Percentiles rank a stretch among this genome's conserved stretches.
Evolutionary conservation across 1,284 basidiomycete species (phyloP).

Genomic region (Sporisorium sorghi): DNA sequence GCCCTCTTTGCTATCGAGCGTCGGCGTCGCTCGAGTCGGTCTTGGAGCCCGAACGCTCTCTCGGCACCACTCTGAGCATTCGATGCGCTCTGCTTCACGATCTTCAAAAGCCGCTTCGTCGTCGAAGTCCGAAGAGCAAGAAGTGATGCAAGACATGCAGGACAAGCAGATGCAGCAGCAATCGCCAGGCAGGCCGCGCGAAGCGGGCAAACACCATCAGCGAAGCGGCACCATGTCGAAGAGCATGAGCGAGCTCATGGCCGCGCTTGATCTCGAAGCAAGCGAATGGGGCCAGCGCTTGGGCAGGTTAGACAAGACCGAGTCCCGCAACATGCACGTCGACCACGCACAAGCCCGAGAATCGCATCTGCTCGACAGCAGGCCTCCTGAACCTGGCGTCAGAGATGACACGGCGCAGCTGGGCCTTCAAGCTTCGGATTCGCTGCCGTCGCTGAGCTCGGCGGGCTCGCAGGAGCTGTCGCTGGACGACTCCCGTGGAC

Average conservation of each 20-base stretch:
- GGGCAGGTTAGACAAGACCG: not conserved
- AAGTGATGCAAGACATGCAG: slow-evolving; percentile 3
- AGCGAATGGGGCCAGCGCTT: slow-evolving; percentile 18
- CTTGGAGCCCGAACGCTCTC: slow-evolving; percentile 16
- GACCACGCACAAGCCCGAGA: slow-evolving; percentile 2
- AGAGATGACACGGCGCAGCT: not conserved
- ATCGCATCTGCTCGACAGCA: slow-evolving; percentile 4
- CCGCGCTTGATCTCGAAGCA: slow-evolving; percentile 41
- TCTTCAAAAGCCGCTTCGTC: not conserved
- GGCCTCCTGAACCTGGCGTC: not conserved
- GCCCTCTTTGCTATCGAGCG: not conserved
- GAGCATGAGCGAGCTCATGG: slow-evolving; percentile 48
- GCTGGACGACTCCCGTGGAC: slow-evolving; percentile 18
- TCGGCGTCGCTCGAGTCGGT: slow-evolving; percentile 25
- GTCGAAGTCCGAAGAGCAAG: slow-evolving; percentile 7
- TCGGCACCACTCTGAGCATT: slow-evolving; percentile 8
- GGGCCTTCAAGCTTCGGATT: slow-evolving; percentile 15
- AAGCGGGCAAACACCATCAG: slow-evolving; percentile 7
- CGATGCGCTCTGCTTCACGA: not conserved
- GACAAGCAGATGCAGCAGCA: not conserved
- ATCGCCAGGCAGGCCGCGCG: not conserved
- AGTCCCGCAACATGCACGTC: not conserved
- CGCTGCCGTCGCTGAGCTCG: slow-evolving; percentile 29
- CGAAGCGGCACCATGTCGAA: slow-evolving; percentile 31
- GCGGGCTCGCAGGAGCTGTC: slow-evolving; percentile 31